phyloP scores from a whole-genome alignment of 2,329 filamentous ascomycete genomes.

The Fusarium pseudoanthophilum region DNA sequence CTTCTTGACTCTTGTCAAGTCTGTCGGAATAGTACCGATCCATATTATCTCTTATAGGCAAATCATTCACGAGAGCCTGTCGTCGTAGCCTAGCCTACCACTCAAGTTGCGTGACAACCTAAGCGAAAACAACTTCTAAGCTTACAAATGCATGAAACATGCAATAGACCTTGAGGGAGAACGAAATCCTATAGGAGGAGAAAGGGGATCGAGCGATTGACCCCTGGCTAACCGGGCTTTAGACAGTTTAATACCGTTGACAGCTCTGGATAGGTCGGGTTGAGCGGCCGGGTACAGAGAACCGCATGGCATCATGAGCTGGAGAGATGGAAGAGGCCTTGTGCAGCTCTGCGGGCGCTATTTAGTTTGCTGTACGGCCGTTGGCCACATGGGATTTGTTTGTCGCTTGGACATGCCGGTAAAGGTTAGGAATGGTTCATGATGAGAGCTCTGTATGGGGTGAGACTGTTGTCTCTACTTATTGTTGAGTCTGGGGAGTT shows the following conservation, averaged over 20 bases:
- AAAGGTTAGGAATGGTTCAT: constrained; percentile 3
- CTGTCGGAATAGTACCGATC: background rate
- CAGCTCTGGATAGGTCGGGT: background rate
- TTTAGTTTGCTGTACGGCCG: constrained; percentile 10
- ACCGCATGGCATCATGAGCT: constrained; percentile 3
- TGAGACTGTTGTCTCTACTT: background rate
- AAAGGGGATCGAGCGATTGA: background rate
- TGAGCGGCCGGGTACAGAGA: constrained; percentile 2
- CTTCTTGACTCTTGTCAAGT: background rate
- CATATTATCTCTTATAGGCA: background rate
- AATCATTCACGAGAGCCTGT: background rate
- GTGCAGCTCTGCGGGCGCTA: constrained; percentile 31
- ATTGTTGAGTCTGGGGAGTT: background rate
- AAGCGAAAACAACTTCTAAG: background rate
- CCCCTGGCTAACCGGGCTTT: background rate
- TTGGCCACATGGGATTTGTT: constrained; percentile 1
- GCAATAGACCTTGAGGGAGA: background rate
- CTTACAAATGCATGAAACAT: constrained; percentile 8
- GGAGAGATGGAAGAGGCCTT: constrained; percentile 19
- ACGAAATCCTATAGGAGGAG: background rate
- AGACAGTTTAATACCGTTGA: constrained; percentile 1
- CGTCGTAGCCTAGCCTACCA: background rate
- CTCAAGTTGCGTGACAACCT: background rate
- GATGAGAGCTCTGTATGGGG: background rate
- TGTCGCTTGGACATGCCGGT: background rate